Conservation (phyloP, 2,329 filamentous ascomycete genomes). For the Aspergillus fumigatiaffinis region DNA sequence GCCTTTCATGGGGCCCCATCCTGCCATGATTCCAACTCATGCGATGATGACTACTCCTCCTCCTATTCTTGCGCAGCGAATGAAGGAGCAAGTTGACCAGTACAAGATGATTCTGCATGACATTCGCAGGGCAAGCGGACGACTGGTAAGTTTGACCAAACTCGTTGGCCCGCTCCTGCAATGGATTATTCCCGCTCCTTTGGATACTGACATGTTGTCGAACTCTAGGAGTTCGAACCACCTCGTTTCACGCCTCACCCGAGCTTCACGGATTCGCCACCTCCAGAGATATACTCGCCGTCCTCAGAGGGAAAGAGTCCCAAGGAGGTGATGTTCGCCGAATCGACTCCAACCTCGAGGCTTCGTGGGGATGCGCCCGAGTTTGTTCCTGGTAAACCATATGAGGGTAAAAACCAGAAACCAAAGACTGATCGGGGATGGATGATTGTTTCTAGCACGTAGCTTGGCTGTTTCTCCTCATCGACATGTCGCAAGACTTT, state of each 20-base stretch:
- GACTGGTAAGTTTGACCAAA: not conserved
- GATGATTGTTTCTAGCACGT: not conserved
- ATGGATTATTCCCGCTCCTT: not conserved
- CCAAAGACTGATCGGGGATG: not conserved
- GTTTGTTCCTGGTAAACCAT: slow-evolving; percentile 11
- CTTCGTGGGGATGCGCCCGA: slow-evolving; percentile 21
- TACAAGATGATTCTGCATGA: not conserved
- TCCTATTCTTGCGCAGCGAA: not conserved
- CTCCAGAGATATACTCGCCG: not conserved
- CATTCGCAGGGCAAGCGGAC: not conserved
- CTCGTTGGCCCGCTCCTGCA: not conserved
- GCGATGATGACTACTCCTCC: not conserved
- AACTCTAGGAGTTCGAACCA: not conserved
- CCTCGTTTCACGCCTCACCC: not conserved
- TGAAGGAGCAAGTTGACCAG: not conserved
- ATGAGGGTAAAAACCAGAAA: not conserved
- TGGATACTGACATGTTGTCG: not conserved
- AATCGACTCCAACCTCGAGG: not conserved
- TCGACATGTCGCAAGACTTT: not conserved
- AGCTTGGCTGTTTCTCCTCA: not conserved
- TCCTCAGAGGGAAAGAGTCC: not conserved
- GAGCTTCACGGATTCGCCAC: not conserved
- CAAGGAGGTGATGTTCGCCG: not conserved
- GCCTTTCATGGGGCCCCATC: not conserved
- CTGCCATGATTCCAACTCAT: not conserved